Percentiles rank a stretch among this genome's conserved stretches.
Conservation (phyloP, 352 stramenopile genomes). For the Pythium coloratum region DNA sequence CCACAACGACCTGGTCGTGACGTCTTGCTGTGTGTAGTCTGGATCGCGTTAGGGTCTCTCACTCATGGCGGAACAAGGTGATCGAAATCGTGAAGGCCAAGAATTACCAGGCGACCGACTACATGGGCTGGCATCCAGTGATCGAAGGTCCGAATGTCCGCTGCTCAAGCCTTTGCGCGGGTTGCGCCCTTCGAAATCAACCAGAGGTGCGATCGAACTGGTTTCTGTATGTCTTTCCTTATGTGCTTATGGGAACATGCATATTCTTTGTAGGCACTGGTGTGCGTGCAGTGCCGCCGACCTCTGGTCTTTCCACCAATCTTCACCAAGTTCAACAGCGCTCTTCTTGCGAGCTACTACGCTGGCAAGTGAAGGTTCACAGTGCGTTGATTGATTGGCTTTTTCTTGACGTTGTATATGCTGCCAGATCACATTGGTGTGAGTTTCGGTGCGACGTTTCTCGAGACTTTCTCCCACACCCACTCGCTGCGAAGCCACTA, state of each 20-base stretch:
- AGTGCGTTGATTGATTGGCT: not conserved
- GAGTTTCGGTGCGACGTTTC: conserved; percentile 54
- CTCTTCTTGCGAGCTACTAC: conserved; percentile 71
- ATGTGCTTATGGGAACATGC: too few relatives aligned
- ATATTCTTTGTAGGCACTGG: conserved; percentile 10
- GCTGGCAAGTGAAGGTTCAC: conserved; percentile 39
- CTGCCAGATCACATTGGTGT: conserved; percentile 69
- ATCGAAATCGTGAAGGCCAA: conserved; percentile 55
- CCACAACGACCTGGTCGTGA: not conserved
- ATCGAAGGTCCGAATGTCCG: conserved; percentile 72
- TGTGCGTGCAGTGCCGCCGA: conserved; percentile 58
- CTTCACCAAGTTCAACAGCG: conserved; percentile 80
- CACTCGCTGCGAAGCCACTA: conserved; percentile 64
- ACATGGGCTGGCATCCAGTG: conserved; percentile 76
- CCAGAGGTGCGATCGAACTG: conserved; percentile 37
- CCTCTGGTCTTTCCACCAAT: conserved; percentile 65
- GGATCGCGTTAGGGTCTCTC: conserved; percentile 60
- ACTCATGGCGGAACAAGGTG: conserved; percentile 52
- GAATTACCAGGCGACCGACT: conserved; percentile 74
- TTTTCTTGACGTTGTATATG: not conserved
- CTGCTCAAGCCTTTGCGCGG: conserved; percentile 70
- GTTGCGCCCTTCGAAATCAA: conserved; percentile 74
- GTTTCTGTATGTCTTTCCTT: too few relatives aligned
- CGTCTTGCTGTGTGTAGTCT: conserved; percentile 35
- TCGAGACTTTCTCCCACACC: conserved; percentile 78